A percentile compares a stretch with the other conserved stretches of the same genome.
These are phyloP conservation scores for Globisporangium orthogonon DNA, from an alignment of 352 stramenopile species.

Conservation along the genomic window DNA sequence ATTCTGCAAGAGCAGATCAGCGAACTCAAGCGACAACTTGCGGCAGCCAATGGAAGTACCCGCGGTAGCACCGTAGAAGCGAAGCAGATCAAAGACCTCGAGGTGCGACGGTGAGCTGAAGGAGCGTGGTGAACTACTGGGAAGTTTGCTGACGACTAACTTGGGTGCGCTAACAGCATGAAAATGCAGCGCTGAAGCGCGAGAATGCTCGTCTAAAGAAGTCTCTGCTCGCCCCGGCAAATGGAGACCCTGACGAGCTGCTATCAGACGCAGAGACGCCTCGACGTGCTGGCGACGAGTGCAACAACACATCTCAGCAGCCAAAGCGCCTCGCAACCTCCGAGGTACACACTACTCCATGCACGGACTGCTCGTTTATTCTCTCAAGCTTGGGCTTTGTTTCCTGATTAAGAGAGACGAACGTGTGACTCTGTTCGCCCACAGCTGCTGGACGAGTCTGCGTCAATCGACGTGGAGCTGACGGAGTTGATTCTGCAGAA, in stretches of 20 bases:
- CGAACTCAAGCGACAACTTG: conserved; percentile 52
- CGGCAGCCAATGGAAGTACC: neutral
- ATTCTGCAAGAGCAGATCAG: conserved; percentile 68
- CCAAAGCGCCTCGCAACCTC: conserved; percentile 8
- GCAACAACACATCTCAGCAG: neutral
- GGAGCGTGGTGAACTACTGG: neutral
- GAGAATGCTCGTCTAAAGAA: conserved; percentile 41
- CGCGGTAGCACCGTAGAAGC: conserved; percentile 6
- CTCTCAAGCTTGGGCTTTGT: neutral
- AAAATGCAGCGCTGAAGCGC: conserved; percentile 40
- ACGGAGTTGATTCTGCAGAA: conserved; percentile 84
- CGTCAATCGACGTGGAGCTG: conserved; percentile 65
- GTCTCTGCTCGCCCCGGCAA: conserved; percentile 22
- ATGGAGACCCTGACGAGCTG: conserved; percentile 4
- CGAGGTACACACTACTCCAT: conserved; percentile 2
- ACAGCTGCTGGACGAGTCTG: conserved; percentile 68
- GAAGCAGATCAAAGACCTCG: conserved; percentile 34
- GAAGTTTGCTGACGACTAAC: neutral
- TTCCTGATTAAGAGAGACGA: neutral
- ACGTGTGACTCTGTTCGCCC: neutral
- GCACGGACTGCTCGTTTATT: neutral
- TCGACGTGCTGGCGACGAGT: neutral
- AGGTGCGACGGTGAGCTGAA: conserved; percentile 18
- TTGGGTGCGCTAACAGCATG: conserved; percentile 14
- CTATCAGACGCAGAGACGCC: neutral